These are phyloP conservation scores for Neophaeococcomyces mojaviensis DNA, from an alignment of 2,329 filamentous ascomycete genomes.

Conservation along the genomic window DNA sequence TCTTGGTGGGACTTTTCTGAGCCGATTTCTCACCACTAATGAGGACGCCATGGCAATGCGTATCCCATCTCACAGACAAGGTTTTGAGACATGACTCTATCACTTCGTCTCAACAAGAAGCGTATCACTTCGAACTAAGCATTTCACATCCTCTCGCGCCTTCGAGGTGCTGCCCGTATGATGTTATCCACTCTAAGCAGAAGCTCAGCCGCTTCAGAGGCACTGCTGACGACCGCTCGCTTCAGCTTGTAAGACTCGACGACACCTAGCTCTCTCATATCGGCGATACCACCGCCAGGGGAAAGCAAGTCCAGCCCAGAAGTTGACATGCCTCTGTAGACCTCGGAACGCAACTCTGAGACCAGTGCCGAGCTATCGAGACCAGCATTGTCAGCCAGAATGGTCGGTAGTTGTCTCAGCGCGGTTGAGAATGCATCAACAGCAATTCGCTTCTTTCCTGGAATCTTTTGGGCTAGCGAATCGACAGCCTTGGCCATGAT, in stretches of 20 bases:
- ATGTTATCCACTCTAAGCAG: slow-evolving; percentile 95
- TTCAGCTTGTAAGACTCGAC: slow-evolving; percentile 99
- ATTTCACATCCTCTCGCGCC: slow-evolving; percentile 64
- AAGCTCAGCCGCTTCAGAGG: slow-evolving; percentile 92
- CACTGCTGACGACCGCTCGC: slow-evolving; percentile 92
- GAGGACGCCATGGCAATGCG: too few species aligned
- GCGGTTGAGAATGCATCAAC: slow-evolving; percentile 85
- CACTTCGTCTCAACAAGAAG: not conserved
- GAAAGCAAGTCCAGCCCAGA: slow-evolving; percentile 84
- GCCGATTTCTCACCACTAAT: too few species aligned
- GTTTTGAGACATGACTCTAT: too few species aligned
- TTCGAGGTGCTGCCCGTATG: slow-evolving; percentile 83
- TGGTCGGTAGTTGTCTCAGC: slow-evolving; percentile 87
- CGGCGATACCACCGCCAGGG: slow-evolving; percentile 83
- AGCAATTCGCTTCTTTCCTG: slow-evolving; percentile 93
- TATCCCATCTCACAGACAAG: too few species aligned
- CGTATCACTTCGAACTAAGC: not conserved
- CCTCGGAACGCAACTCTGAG: slow-evolving; percentile 80
- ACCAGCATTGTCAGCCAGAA: slow-evolving; percentile 93
- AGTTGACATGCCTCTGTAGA: slow-evolving; percentile 89
- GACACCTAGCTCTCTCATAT: slow-evolving; percentile 92
- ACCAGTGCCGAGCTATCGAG: slow-evolving; percentile 93
- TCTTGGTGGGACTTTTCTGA: too few species aligned
- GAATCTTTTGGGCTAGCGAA: slow-evolving; percentile 82
- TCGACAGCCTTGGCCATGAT: slow-evolving; percentile 98